Evolutionary conservation across 176 grass and related monocot species (phyloP).

Genomic region (Tuctoria greenei): DNA sequence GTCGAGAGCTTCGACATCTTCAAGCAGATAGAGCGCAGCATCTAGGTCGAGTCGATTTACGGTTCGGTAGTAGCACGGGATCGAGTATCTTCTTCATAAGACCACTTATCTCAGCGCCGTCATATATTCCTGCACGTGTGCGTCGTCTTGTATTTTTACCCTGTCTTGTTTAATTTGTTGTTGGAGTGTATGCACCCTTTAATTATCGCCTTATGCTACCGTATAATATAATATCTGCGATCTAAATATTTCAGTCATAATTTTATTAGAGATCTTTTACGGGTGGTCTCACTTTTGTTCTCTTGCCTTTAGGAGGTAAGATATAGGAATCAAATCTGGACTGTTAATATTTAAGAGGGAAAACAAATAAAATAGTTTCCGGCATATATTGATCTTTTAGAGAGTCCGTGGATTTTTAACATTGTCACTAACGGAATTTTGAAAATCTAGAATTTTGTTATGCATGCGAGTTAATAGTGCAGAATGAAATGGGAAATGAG

Average conservation of each 20-base stretch:
- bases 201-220: slow-evolving; percentile 34
- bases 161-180: slow-evolving; percentile 4
- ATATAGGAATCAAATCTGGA: too few species aligned
- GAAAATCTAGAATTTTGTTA: too few species aligned
- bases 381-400: too few species aligned
- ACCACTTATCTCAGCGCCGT: background rate
- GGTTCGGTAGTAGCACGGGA: background rate
- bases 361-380: too few species aligned
- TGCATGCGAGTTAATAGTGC: too few species aligned
- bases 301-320: too few species aligned
- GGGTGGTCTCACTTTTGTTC: too few species aligned
- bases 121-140: background rate
- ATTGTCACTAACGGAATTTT: too few species aligned
- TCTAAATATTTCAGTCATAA: background rate
- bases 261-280: background rate
- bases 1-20: slow-evolving; percentile 85
- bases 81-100: background rate
- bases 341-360: too few species aligned
- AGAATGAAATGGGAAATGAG: too few species aligned
- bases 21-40: slow-evolving; percentile 80
- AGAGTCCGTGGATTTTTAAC: too few species aligned
- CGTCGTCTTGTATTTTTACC: slow-evolving; percentile 10
- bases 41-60: slow-evolving; percentile 28
- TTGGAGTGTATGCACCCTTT: slow-evolving; percentile 37
- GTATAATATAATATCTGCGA: slow-evolving; percentile 31